Conservation (phyloP, 2,329 filamentous ascomycete genomes). For the Alternaria alternata region DNA sequence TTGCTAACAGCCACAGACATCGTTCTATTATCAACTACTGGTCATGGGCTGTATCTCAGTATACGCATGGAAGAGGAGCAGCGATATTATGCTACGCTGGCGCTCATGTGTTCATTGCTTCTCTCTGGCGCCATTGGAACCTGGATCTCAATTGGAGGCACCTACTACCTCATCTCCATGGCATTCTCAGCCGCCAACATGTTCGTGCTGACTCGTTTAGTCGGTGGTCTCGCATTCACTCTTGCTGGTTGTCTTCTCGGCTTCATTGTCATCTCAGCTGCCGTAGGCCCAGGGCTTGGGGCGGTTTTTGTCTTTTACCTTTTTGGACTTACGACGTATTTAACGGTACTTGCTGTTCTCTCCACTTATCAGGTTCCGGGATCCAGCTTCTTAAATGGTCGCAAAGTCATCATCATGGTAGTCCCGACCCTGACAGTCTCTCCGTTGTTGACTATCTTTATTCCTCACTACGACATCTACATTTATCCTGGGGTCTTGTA, state of each 20-base stretch:
- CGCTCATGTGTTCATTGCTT: slow-evolving; percentile 66
- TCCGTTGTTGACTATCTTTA: slow-evolving; percentile 64
- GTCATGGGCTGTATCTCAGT: slow-evolving; percentile 68
- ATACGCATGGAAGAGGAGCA: slow-evolving; percentile 61
- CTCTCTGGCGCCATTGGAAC: slow-evolving; percentile 68
- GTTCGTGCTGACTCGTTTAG: slow-evolving; percentile 62
- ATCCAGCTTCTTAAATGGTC: slow-evolving; percentile 65
- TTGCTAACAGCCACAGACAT: slow-evolving; percentile 56
- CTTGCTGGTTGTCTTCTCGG: slow-evolving; percentile 61
- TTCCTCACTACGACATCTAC: slow-evolving; percentile 61
- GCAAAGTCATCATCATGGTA: slow-evolving; percentile 63
- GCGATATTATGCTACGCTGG: slow-evolving; percentile 64
- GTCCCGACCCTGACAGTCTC: slow-evolving; percentile 66
- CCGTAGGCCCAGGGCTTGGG: slow-evolving; percentile 55
- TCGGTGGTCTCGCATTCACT: slow-evolving; percentile 61
- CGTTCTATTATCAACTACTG: slow-evolving; percentile 64
- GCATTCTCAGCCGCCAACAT: slow-evolving; percentile 64
- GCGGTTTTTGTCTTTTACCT: slow-evolving; percentile 69
- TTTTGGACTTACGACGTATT: slow-evolving; percentile 65
- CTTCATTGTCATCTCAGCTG: slow-evolving; percentile 60
- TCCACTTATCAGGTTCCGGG: slow-evolving; percentile 59
- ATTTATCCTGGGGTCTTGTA: slow-evolving; percentile 66
- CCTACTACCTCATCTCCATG: slow-evolving; percentile 68
- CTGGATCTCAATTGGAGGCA: slow-evolving; percentile 69
- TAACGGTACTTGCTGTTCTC: slow-evolving; percentile 63